phyloP scores from a whole-genome alignment of 2,329 filamentous ascomycete species.

The Pseudocercospora ulei region DNA sequence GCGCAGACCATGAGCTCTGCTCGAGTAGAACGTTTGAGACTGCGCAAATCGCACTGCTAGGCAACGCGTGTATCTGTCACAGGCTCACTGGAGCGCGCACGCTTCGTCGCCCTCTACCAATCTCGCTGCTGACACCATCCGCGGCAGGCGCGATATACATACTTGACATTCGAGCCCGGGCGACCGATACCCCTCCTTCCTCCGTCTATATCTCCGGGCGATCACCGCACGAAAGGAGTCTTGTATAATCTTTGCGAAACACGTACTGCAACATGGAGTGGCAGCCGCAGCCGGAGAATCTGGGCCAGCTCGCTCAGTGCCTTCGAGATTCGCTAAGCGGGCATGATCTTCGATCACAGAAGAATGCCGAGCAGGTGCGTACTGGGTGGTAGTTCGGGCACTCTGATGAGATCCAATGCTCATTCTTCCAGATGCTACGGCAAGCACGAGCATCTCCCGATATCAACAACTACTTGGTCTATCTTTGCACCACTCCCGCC shows the following conservation, averaged over 20 bases:
- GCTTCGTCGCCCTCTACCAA: conserved; percentile 3
- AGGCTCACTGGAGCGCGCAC: conserved; percentile 2
- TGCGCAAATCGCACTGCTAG: conserved; percentile 12
- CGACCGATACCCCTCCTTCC: background rate
- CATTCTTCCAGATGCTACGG: conserved; percentile 63
- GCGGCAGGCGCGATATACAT: conserved; percentile 8
- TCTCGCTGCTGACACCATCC: conserved; percentile 3
- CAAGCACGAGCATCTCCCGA: conserved; percentile 83
- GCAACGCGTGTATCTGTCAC: conserved; percentile 6
- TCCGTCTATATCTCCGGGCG: conserved; percentile 4
- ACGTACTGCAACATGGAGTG: conserved; percentile 59
- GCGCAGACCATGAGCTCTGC: conserved; percentile 10
- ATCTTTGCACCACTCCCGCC: conserved; percentile 66
- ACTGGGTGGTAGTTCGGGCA: background rate
- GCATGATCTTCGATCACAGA: conserved; percentile 67
- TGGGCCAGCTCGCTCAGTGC: conserved; percentile 80
- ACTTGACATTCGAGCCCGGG: conserved; percentile 9
- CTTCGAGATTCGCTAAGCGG: conserved; percentile 86
- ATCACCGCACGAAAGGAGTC: background rate
- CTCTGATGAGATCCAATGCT: background rate
- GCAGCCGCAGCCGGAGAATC: conserved; percentile 78
- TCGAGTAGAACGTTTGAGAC: conserved; percentile 2
- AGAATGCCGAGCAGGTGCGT: conserved; percentile 78
- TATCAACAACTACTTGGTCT: conserved; percentile 94
- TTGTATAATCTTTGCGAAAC: background rate